Evolutionary conservation across 1,284 basidiomycete species (phyloP).

Genomic region (Ceratobasidium sp.): DNA sequence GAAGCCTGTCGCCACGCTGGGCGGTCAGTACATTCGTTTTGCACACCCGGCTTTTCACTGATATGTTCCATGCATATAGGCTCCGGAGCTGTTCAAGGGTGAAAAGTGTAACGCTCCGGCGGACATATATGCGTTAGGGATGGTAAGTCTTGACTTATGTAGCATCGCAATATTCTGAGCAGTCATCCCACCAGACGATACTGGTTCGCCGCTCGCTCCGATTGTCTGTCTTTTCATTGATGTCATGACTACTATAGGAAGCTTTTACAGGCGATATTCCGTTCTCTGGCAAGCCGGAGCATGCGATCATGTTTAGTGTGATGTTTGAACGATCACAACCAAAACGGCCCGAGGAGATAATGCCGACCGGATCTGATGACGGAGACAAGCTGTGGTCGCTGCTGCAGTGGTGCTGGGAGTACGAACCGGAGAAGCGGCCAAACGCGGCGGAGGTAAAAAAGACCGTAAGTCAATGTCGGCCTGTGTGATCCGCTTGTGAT

Average conservation of each 20-base stretch:
- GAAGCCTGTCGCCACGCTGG: background rate
- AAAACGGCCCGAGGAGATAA: too few relatives aligned
- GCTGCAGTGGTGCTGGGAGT: background rate
- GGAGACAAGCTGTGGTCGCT: background rate
- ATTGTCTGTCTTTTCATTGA: too few relatives aligned
- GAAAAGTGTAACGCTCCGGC: background rate
- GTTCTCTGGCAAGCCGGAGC: background rate
- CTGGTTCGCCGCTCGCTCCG: background rate
- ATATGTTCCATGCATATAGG: background rate
- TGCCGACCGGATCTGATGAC: background rate
- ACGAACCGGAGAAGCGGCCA: background rate
- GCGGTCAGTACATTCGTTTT: background rate
- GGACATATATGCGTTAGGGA: slow-evolving; percentile 11
- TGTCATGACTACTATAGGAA: background rate
- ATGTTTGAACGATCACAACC: background rate
- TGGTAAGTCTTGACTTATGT: background rate
- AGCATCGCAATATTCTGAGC: too few relatives aligned
- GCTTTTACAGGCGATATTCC: background rate
- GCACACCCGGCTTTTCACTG: background rate
- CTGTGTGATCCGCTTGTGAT: too few relatives aligned
- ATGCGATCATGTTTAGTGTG: background rate
- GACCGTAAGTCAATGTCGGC: background rate
- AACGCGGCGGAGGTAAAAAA: background rate
- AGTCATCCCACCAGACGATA: background rate
- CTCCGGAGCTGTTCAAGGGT: slow-evolving; percentile 10